Percentiles rank a stretch among this genome's conserved stretches.
phyloP scores from a whole-genome alignment of 148 eudicot genomes.

The Vaccinium myrtillus region DNA sequence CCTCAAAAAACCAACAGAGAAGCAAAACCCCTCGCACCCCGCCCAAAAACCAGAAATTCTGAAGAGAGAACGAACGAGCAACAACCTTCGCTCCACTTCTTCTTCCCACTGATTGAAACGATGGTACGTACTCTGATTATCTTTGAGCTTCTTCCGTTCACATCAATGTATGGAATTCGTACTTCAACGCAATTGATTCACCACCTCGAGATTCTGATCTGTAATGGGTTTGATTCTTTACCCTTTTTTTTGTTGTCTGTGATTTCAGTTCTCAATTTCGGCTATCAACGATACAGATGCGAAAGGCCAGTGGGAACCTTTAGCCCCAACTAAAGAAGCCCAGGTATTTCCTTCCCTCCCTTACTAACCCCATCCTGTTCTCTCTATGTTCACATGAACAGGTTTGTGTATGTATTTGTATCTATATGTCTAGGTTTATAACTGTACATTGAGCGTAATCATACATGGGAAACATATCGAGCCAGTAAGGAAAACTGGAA shows the following conservation, averaged over 20 bases:
- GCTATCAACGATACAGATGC: conserved; percentile 89
- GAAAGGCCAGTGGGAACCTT: conserved; percentile 72
- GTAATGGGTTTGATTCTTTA: neutral
- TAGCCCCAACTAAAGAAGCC: conserved; percentile 99
- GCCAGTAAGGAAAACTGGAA: neutral
- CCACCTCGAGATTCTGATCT: neutral
- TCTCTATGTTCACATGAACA: neutral
- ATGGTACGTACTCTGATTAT: conserved; percentile 7
- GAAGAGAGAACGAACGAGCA: neutral
- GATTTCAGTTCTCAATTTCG: conserved; percentile 76
- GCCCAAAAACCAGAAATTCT: neutral
- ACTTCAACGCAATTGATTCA: neutral
- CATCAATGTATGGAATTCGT: neutral
- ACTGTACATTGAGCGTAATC: neutral
- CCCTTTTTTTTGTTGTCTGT: neutral
- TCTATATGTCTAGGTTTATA: neutral
- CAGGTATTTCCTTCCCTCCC: conserved; percentile 40
- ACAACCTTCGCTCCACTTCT: too few species aligned
- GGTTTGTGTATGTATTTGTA: neutral
- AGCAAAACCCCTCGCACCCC: neutral
- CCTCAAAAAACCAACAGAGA: neutral
- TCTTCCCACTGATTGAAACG: neutral
- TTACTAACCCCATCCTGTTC: neutral
- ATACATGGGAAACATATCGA: neutral
- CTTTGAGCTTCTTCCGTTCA: neutral